Base-by-base conservation (phyloP, 78 protist genomes). In the Dictyostelium firmibasis region DNA sequence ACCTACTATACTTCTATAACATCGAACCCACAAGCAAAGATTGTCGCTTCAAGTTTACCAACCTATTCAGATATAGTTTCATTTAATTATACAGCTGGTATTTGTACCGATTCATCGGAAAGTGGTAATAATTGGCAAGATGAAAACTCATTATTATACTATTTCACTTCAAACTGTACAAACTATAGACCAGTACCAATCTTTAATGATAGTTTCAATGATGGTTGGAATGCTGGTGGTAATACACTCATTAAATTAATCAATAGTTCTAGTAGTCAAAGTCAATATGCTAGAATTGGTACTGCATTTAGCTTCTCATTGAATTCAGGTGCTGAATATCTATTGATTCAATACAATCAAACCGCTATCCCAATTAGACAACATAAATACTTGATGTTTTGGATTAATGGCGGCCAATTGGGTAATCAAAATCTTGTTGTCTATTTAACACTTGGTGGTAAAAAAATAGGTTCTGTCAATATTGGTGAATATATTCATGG, bases 341-440 rank as follows among this genome's bases (percentile, higher is more conserved):
- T 60, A 1, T 8, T 27, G 0, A 78, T 31, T 29, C 35, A 38
- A 62, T 31, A 78, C 14, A 33, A 33, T 33, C 14, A 16, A 29
- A 72, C 27, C 4, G 38, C 43, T 0, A 64, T 89, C 25, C 83
- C 67, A 25, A 47, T 67, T 9, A 29, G 10, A 25, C 43, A 75
- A 33, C 77, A 81, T 75, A 89, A 69, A 50, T 89, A 50, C 44
- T 6, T 89, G 0, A 76, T 79, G 20, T 89, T 89, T 75, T 89
- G 94, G 94, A 81, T 89, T 35, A 81, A 78, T 47, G 87, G 87
- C 47, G 94, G 84, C 50, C 23, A 16, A 6, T 16, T 41, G 5
- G 88, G 64, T 9, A 35, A 81, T 72, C 87, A 47, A 53, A 70
- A 60, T 25, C 43, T 87, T 16, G 77, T 29, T 8, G 38, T 87